Conservation (phyloP, 345 rosid genomes). For the Eucalyptus microcorys region DNA sequence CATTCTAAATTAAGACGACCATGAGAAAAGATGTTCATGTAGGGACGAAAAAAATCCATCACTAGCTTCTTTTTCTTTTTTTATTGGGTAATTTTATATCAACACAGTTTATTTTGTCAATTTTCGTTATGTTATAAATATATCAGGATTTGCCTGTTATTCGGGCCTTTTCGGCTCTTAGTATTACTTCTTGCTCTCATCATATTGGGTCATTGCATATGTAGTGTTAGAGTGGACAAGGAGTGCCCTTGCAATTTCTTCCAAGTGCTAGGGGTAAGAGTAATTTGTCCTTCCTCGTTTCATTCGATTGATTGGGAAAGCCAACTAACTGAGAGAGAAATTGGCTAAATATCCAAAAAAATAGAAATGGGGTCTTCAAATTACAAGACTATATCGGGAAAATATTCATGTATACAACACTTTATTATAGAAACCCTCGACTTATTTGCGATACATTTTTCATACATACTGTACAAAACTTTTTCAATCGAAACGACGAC, state of each 20-base stretch:
- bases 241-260: neutral
- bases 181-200: neutral
- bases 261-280: neutral
- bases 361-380: neutral
- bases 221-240: neutral
- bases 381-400: neutral
- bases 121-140: neutral
- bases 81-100: neutral
- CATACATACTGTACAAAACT: neutral
- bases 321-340: neutral
- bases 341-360: neutral
- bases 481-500: neutral
- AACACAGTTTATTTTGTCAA: neutral
- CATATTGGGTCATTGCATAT: neutral
- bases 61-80: neutral
- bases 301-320: neutral
- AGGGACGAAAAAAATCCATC: neutral
- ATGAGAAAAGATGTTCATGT: neutral
- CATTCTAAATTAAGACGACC: neutral
- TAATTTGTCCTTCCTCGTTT: neutral
- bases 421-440: neutral
- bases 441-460: neutral
- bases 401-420: neutral
- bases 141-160: rapidly evolving
- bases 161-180: neutral